A percentile compares a stretch with the other conserved stretches of the same genome.
Evolutionary conservation across 768 basidiomycete species (phyloP).

Genomic region (Lactarius sanguifluus): DNA sequence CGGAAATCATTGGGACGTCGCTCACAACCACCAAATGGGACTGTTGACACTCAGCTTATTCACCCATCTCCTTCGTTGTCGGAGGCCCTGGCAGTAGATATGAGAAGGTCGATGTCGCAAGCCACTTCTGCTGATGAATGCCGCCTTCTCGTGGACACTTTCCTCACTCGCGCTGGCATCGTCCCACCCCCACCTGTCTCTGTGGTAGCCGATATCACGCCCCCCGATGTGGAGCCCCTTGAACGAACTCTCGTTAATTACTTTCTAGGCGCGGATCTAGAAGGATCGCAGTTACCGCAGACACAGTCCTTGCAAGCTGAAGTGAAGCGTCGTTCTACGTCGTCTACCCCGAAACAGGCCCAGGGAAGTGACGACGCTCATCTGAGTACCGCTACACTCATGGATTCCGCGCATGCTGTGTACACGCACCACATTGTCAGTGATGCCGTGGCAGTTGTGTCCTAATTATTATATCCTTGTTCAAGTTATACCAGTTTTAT

Average conservation of each 20-base stretch:
- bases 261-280: constrained; percentile 19
- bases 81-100: constrained; percentile 55
- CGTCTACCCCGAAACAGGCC: neutral
- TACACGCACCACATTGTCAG: constrained; percentile 13
- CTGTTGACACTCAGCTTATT: constrained; percentile 27
- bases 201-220: constrained; percentile 33
- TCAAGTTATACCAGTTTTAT: constrained; percentile 12
- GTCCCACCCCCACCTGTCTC: constrained; percentile 28
- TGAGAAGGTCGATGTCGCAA: constrained; percentile 62
- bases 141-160: constrained; percentile 80
- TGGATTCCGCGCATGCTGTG: constrained; percentile 12
- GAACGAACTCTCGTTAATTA: constrained; percentile 21
- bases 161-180: constrained; percentile 47
- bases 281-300: neutral
- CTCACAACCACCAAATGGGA: constrained; percentile 22
- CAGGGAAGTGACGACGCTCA: constrained; percentile 5
- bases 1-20: constrained; percentile 13
- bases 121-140: constrained; percentile 83
- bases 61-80: constrained; percentile 38
- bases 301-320: neutral
- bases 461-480: constrained; percentile 17
- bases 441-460: constrained; percentile 13
- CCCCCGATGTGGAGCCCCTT: constrained; percentile 18
- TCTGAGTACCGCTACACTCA: constrained; percentile 2
- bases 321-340: neutral